Percentiles rank a stretch among this genome's conserved stretches.
Conservation (phyloP, 768 basidiomycete species). For the Hygrocybe punicea region DNA sequence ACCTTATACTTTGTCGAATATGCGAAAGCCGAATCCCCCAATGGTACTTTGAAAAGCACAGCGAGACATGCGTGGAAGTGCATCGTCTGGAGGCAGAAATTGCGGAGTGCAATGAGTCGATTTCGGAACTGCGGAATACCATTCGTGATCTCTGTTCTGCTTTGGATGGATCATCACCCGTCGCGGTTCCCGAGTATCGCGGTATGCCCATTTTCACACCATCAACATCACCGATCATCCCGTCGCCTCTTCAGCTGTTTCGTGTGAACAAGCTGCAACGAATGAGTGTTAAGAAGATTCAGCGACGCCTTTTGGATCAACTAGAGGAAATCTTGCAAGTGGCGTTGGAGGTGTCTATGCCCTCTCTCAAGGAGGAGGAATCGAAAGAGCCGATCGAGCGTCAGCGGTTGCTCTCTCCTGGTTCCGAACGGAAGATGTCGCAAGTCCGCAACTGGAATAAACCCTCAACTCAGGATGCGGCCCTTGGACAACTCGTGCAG, state of each 20-base stretch:
- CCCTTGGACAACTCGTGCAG: constrained; percentile 74
- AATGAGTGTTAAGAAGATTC: constrained; percentile 76
- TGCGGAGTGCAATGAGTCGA: constrained; percentile 87
- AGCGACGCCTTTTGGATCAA: constrained; percentile 76
- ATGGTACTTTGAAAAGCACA: constrained; percentile 99
- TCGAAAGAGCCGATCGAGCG: constrained; percentile 88
- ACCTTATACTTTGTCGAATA: constrained; percentile 90
- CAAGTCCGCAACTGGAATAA: constrained; percentile 83
- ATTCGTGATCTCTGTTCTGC: constrained; percentile 74
- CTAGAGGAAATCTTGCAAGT: constrained; percentile 82
- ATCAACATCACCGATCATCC: constrained; percentile 64
- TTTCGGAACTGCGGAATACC: constrained; percentile 80
- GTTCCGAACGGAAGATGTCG: constrained; percentile 83
- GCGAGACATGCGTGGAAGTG: constrained; percentile 95
- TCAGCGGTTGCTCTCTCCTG: constrained; percentile 83
- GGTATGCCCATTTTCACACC: constrained; percentile 82
- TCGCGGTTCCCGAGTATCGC: constrained; percentile 72
- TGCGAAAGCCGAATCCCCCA: constrained; percentile 96
- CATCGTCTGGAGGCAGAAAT: constrained; percentile 97
- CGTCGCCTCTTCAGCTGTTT: constrained; percentile 75
- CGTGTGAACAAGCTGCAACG: constrained; percentile 74
- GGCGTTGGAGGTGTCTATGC: constrained; percentile 78
- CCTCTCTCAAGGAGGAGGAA: constrained; percentile 88
- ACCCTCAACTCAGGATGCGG: constrained; percentile 81
- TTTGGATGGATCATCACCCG: constrained; percentile 72